Evolutionary conservation across 306 rosid genomes (phyloP), one percentile per base, ranked within the genome.

Genomic region (Casuarina glauca): DNA sequence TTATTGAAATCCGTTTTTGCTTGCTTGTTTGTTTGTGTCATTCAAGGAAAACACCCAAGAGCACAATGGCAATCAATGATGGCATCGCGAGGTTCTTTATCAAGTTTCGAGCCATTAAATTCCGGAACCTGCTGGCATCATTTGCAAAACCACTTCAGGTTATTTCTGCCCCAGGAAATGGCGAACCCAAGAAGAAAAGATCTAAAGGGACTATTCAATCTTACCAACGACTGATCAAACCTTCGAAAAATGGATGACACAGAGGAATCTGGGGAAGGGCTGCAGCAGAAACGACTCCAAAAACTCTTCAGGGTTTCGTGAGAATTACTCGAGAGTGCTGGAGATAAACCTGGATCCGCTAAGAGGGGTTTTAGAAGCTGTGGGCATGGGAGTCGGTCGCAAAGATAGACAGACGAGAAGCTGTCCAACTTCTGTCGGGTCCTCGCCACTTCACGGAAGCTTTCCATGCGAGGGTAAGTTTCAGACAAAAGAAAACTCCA

Each of bases 361-460:
- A 5, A 80, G 77, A 81, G 88, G 93, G 45, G 75, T 86, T 58
- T 68, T 89, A 7, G 84, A 69, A 73, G 82, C 80, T 2, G 49
- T 81, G 71, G 80, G 83, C 48, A 44, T 75, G 52, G 78, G 85
- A 60, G 61, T 48, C 60, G 49, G 62, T 45, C 74, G 75, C 4
- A 84, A 72, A 62, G 67, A 79, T 3, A 78, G 77, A 50, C 86
- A 79, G 57, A 77, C 79, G 32, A 78, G 75, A 58, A 85, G 85
- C 72, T 76, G 85, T 49, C 84, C 90, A 15, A 82, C 69, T 58
- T 88, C 94, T 16, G 62, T 84, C 50, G 54, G 81, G 75, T 79
- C 75, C 4, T 81, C 94, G 16, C 94, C 94, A 17, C 51, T 83
- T 64, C 90, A 86, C 76, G 44, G 75, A 74, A 83, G 76, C 5